These are phyloP conservation scores for Alternaria brassicicola DNA, from an alignment of 2,329 filamentous ascomycete species.

Conservation along the genomic window DNA sequence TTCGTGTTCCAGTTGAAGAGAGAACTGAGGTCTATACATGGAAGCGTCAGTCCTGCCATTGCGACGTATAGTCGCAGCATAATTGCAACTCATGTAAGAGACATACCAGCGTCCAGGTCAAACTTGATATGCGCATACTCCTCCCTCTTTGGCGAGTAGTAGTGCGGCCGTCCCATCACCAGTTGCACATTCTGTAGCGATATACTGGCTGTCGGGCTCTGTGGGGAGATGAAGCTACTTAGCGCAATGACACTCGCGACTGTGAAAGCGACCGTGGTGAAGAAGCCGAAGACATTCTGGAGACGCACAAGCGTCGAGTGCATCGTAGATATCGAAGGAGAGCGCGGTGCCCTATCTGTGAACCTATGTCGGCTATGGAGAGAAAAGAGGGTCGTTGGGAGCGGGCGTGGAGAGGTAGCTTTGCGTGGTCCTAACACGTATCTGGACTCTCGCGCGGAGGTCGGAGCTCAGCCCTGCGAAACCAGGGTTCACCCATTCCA, in stretches of 20 bases:
- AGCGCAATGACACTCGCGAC: constrained; percentile 80
- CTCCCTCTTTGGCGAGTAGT: constrained; percentile 90
- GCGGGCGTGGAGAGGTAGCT: constrained; percentile 18
- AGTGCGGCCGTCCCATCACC: constrained; percentile 89
- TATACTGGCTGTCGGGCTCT: constrained; percentile 70
- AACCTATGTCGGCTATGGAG: not conserved
- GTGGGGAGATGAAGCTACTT: constrained; percentile 74
- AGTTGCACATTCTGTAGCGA: constrained; percentile 81
- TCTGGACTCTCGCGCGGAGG: constrained; percentile 35
- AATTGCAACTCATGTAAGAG: not conserved
- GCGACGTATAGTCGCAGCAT: not conserved
- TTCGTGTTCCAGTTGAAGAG: constrained; percentile 99
- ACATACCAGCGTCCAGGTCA: constrained; percentile 76
- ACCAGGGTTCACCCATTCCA: constrained; percentile 11
- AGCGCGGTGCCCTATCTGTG: not conserved
- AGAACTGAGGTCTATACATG: constrained; percentile 71
- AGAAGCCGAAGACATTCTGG: constrained; percentile 96
- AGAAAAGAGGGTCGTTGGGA: constrained; percentile 2
- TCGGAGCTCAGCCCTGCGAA: constrained; percentile 34
- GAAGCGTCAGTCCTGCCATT: not conserved
- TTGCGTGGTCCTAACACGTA: constrained; percentile 44
- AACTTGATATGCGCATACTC: constrained; percentile 96
- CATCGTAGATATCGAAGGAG: constrained; percentile 60
- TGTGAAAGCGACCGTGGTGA: constrained; percentile 88
- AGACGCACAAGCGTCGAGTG: constrained; percentile 82